These are phyloP conservation scores for Capsella bursapastoris DNA, from an alignment of 345 rosid genomes.

Conservation along the genomic window DNA sequence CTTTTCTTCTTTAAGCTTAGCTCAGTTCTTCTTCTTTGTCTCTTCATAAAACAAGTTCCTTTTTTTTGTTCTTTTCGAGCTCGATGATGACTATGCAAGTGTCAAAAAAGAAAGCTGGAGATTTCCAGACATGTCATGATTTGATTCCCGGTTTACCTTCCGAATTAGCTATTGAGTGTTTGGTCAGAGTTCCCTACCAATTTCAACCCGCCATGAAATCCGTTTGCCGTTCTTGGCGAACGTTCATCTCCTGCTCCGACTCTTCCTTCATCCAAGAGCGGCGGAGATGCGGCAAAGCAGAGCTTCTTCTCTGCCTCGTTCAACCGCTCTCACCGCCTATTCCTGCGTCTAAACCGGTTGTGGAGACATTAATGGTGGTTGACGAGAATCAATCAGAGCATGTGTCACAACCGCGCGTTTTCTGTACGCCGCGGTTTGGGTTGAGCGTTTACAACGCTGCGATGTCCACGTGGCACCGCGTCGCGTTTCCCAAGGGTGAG, in stretches of 20 bases:
- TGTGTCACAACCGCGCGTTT: constrained; percentile 25
- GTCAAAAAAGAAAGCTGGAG: constrained; percentile 4
- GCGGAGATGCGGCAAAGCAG: constrained; percentile 45
- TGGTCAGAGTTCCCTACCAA: constrained; percentile 55
- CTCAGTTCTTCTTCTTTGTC: too few relatives aligned
- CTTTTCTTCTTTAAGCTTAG: too few relatives aligned
- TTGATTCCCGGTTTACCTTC: constrained; percentile 61
- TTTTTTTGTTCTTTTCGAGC: neutral
- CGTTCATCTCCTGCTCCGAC: constrained; percentile 43
- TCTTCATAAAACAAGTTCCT: too few relatives aligned
- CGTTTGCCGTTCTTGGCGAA: constrained; percentile 53
- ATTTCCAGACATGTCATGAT: constrained; percentile 6
- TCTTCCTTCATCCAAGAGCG: constrained; percentile 48
- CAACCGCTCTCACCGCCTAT: constrained; percentile 45
- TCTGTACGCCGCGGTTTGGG: constrained; percentile 48
- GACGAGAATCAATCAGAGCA: constrained; percentile 22
- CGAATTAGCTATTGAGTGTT: constrained; percentile 57
- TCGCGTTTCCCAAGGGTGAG: constrained; percentile 16
- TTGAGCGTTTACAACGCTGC: constrained; percentile 48
- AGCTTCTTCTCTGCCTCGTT: constrained; percentile 56
- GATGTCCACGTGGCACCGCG: constrained; percentile 46
- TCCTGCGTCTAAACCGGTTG: constrained; percentile 24
- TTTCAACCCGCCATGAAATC: constrained; percentile 53
- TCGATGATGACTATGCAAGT: neutral
- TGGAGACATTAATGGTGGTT: neutral